Conservation (phyloP, 768 basidiomycete species). For the Xanthoconium stramineum region DNA sequence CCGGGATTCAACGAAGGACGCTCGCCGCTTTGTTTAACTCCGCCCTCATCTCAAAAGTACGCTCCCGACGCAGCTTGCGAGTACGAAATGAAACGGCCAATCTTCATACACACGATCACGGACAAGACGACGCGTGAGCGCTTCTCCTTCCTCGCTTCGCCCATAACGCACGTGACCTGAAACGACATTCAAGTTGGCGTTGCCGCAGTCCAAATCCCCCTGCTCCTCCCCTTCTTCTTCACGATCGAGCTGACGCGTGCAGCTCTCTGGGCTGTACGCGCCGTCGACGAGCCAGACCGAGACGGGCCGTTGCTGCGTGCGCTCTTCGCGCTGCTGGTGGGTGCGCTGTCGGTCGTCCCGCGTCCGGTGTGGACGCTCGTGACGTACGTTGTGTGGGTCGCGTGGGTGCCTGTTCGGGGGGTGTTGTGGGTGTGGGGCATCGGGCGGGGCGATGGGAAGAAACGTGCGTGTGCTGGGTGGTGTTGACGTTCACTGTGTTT, state of each 20-base stretch:
- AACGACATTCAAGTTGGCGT: neutral
- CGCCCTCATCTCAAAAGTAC: neutral
- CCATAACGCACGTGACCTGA: too few species aligned
- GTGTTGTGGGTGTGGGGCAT: constrained; percentile 18
- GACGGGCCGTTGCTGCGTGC: constrained; percentile 2
- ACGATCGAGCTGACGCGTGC: constrained; percentile 5
- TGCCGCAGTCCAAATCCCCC: constrained; percentile 2
- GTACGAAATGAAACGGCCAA: neutral
- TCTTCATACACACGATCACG: neutral
- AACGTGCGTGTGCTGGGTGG: neutral
- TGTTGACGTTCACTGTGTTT: too few species aligned
- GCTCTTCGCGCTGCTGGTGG: neutral
- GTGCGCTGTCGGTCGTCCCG: neutral
- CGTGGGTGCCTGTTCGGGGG: neutral
- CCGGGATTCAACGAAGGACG: too few species aligned
- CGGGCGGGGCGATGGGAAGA: neutral
- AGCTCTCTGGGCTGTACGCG: neutral
- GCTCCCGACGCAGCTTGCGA: too few species aligned
- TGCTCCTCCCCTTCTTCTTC: constrained; percentile 13
- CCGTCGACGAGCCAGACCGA: neutral
- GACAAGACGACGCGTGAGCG: neutral
- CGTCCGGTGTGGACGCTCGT: neutral
- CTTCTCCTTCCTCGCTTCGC: neutral
- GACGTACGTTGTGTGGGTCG: neutral
- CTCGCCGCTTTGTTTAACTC: neutral